Evolutionary conservation across 371 early-diverging fungal genomes (phyloP), one percentile per base, ranked within the genome.

Genomic region (Conidiobolus incongruus): DNA sequence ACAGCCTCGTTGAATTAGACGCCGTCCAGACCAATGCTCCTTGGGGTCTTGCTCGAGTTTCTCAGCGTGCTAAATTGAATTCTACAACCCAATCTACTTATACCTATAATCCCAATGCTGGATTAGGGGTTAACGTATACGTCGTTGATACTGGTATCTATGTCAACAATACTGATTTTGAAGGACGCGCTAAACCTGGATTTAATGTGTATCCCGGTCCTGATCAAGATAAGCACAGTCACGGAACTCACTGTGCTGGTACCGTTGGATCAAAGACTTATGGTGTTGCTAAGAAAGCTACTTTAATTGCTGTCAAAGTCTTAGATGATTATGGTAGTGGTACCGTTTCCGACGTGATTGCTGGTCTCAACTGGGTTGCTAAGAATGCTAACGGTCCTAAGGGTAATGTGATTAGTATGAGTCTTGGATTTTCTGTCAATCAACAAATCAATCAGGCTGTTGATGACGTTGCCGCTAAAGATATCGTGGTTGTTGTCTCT

Each of bases 241-340:
- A 58, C 36, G 77, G 77, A 40, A 80, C 87, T 15, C 86, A 87
- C 52, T 78, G 76, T 26, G 71, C 81, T 33, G 82, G 87, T 44
- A 76, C 75, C 21, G 67, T 83, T 47, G 88, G 66, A 29, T 72
- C 80, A 16, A 61, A 53, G 16, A 65, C 61, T 0, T 77, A 65
- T 54, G 95, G 92, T 52, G 80, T 94, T 30, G 88, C 90, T 45
- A 90, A 89, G 55, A 80, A 84, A 47, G 79, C 68, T 33, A 70
- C 54, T 19, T 37, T 93, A 16, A 63, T 86, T 29, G 78, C 79
- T 46, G 87, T 90, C 38, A 83, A 89, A 59, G 87, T 91, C 12
- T 59, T 94, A n/a, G 56, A 65, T 48, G 50, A 54, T 20, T 46
- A 58, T 7, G 84, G 88, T 15, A 52, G 52, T 15, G 88, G 88